These are phyloP conservation scores for Exophiala viscosa DNA, from an alignment of 2,329 filamentous ascomycete genomes.

Conservation along the genomic window DNA sequence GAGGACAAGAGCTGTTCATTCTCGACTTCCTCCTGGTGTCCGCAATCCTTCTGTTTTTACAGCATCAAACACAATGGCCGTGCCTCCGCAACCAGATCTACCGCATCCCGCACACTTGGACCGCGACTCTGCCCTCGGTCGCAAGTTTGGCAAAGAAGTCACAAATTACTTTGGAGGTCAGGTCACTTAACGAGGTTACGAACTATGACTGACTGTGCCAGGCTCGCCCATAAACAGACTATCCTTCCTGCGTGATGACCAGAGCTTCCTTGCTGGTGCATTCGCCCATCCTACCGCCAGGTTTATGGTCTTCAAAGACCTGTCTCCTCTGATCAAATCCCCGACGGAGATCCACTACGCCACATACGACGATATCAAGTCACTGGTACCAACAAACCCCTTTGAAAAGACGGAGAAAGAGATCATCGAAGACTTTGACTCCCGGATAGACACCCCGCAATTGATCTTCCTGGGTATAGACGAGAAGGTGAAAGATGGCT, in stretches of 20 bases:
- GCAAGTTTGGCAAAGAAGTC: slow-evolving; percentile 49
- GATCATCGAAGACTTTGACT: slow-evolving; percentile 69
- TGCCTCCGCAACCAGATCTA: slow-evolving; percentile 33
- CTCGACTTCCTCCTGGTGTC: slow-evolving; percentile 10
- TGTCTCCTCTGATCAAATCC: slow-evolving; percentile 67
- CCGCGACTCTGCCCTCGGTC: slow-evolving; percentile 54
- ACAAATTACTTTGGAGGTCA: slow-evolving; percentile 51
- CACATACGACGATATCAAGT: slow-evolving; percentile 63
- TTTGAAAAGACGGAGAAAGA: slow-evolving; percentile 72
- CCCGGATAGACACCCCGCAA: slow-evolving; percentile 61
- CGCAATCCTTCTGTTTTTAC: slow-evolving; percentile 12
- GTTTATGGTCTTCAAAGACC: slow-evolving; percentile 76
- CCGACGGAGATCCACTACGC: slow-evolving; percentile 64
- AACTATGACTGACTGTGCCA: slow-evolving; percentile 22
- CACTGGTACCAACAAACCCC: slow-evolving; percentile 67
- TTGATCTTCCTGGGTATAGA: slow-evolving; percentile 83
- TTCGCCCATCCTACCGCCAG: slow-evolving; percentile 45
- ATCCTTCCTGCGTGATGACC: slow-evolving; percentile 48
- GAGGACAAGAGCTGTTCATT: slow-evolving; percentile 18
- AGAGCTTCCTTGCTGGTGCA: slow-evolving; percentile 47
- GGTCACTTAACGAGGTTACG: not conserved
- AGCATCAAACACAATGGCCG: slow-evolving; percentile 9
- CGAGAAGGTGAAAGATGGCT: slow-evolving; percentile 52
- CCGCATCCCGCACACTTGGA: slow-evolving; percentile 57
- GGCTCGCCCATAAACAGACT: slow-evolving; percentile 50